These are phyloP conservation scores for Neophaeococcomyces aloes DNA, from an alignment of 2,329 filamentous ascomycete species.

Conservation along the genomic window DNA sequence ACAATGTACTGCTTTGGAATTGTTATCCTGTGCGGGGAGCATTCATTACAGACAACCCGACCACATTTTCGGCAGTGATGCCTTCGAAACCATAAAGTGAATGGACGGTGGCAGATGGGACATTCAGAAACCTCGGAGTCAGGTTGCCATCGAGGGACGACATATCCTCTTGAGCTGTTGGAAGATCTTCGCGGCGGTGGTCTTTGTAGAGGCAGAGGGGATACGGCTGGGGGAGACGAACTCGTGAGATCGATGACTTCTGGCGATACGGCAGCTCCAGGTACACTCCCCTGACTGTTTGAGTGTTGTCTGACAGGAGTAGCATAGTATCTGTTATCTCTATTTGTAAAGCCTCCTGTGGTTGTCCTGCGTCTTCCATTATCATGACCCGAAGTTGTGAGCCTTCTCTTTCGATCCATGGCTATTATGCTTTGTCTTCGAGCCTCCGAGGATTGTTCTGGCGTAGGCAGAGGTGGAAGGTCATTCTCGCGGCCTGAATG, in stretches of 20 bases:
- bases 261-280: slow-evolving; percentile 5
- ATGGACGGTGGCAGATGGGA: slow-evolving; percentile 70
- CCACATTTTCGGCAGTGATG: slow-evolving; percentile 97
- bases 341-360: slow-evolving; percentile 15
- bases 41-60: slow-evolving; percentile 76
- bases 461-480: slow-evolving; percentile 11
- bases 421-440: slow-evolving; percentile 17
- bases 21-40: slow-evolving; percentile 88
- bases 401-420: slow-evolving; percentile 34
- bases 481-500: neutral
- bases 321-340: slow-evolving; percentile 13
- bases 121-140: slow-evolving; percentile 73
- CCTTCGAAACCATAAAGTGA: slow-evolving; percentile 76
- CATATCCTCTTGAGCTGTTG: slow-evolving; percentile 34
- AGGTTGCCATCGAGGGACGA: slow-evolving; percentile 74
- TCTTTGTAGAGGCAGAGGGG: slow-evolving; percentile 13
- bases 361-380: slow-evolving; percentile 20
- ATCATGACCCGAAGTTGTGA: slow-evolving; percentile 29
- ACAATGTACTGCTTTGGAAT: slow-evolving; percentile 92
- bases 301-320: slow-evolving; percentile 24
- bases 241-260: slow-evolving; percentile 22
- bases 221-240: slow-evolving; percentile 21
- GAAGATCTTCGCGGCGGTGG: slow-evolving; percentile 10
- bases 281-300: slow-evolving; percentile 18
- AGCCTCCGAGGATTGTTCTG: slow-evolving; percentile 14